A percentile compares a stretch with the other conserved stretches of the same genome.
Conservation (phyloP, 2,329 filamentous ascomycete species). For the Arthrobotrys sinensis region DNA sequence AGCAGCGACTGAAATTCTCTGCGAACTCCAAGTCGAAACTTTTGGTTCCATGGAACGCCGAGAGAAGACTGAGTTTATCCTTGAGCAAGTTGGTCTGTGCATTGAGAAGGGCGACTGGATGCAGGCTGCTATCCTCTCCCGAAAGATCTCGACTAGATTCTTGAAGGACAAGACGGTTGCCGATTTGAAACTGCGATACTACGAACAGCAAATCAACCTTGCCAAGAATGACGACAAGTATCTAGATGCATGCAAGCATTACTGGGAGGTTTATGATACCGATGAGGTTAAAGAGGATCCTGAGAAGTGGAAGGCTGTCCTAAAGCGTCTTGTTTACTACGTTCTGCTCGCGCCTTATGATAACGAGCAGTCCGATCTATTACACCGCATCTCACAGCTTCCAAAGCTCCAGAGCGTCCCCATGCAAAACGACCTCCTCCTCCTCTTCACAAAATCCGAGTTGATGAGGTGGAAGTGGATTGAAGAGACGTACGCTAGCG, state of each 20-base stretch:
- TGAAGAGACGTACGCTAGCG: constrained; percentile 86
- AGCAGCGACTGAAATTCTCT: constrained; percentile 90
- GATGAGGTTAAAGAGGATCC: constrained; percentile 94
- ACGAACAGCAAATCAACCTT: constrained; percentile 95
- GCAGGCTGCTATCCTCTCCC: constrained; percentile 90
- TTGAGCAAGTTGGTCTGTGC: constrained; percentile 93
- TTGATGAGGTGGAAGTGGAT: constrained; percentile 99
- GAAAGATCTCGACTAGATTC: constrained; percentile 97
- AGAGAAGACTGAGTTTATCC: constrained; percentile 98
- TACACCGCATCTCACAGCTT: constrained; percentile 92
- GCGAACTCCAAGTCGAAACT: constrained; percentile 97
- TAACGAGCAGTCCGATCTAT: constrained; percentile 97
- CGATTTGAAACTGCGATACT: constrained; percentile 94
- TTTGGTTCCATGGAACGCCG: constrained; percentile 97
- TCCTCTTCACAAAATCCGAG: constrained; percentile 94
- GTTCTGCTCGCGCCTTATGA: constrained; percentile 96
- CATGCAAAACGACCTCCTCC: constrained; percentile 77
- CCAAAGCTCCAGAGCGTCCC: constrained; percentile 82
- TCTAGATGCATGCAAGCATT: constrained; percentile 97
- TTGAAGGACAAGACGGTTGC: constrained; percentile 91
- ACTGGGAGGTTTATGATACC: constrained; percentile 95
- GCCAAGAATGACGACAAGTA: constrained; percentile 99
- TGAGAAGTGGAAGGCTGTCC: constrained; percentile 83
- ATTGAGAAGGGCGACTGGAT: constrained; percentile 97
- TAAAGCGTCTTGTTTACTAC: constrained; percentile 97